A percentile compares a stretch with the other conserved stretches of the same genome.
These are phyloP conservation scores for Fraxinus greggii DNA, from an alignment of 305 asterid species.

Conservation along the genomic window DNA sequence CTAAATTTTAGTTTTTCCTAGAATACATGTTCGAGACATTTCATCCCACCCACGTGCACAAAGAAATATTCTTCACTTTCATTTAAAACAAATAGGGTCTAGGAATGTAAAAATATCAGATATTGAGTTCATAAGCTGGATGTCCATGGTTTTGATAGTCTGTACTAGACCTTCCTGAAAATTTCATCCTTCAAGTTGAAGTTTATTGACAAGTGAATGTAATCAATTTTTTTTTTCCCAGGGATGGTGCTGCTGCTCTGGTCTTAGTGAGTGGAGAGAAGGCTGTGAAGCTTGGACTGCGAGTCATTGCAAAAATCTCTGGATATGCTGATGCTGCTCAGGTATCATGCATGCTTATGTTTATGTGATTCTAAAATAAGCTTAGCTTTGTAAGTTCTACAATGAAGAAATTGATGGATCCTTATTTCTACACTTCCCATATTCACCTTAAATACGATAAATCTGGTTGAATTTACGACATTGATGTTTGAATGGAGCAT, in stretches of 20 bases:
- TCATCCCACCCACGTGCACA: background rate
- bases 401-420: background rate
- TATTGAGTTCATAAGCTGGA: background rate
- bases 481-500: slow-evolving; percentile 23
- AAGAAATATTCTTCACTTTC: background rate
- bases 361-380: background rate
- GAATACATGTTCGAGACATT: background rate
- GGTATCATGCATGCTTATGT: slow-evolving; percentile 35
- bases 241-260: slow-evolving; percentile 98
- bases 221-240: slow-evolving; percentile 37
- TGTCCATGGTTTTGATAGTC: slow-evolving; percentile 6
- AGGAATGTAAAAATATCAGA: background rate
- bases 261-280: slow-evolving; percentile 90
- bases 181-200: background rate
- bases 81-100: background rate
- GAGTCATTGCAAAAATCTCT: slow-evolving; percentile 74
- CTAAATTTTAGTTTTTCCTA: background rate
- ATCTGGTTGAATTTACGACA: slow-evolving; percentile 18
- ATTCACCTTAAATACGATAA: slow-evolving; percentile 6
- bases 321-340: slow-evolving; percentile 99
- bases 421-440: background rate
- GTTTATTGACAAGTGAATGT: slow-evolving; percentile 21
- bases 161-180: slow-evolving; percentile 4
- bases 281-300: slow-evolving; percentile 72
- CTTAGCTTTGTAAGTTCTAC: background rate